Evolutionary conservation across 495 filamentous ascomycete species (phyloP), one percentile per base, ranked within the genome.

Genomic region (Staphylotrichum tortipilum): DNA sequence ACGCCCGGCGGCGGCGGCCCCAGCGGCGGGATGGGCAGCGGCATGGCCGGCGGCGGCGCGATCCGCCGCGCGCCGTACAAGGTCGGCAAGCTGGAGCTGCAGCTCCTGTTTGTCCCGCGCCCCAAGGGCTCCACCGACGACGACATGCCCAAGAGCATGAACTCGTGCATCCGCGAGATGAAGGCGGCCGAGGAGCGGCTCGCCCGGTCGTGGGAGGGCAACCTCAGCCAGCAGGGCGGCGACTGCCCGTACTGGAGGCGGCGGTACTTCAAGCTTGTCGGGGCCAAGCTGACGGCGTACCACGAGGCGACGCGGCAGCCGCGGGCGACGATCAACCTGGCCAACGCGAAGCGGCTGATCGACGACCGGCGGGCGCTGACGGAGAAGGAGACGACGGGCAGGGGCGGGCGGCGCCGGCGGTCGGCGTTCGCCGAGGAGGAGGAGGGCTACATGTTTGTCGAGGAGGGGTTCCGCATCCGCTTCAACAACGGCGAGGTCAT

Each of bases 181-280:
- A 85, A 83, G 55, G 87, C 91, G 35, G 89, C 90, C 9, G 87
- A 94, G 60, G 82, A 79, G 55, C 73, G 81, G 45, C 76, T 83
- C 24, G 68, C 81, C 28, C 80, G 83, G 34, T 82, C 74, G 53
- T 94, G 77, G 76, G 91, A 97, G 65, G 94, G 92, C 14, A 82
- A 84, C 60, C 74, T 98, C 28, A 94, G 88, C 55, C 92, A 98
- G 63, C 92, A 98, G 66, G 92, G 92, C 54, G 92, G 92, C 47
- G 92, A 98, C 65, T 98, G 92, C 69, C 88, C 89, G 88, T 97
- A 83, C 74, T 98, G 92, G 92, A 88, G 92, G 40, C 88, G 92
- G 41, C 87, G 92, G 47, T 96, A 92, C 74, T 98, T 98, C 76
- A 94, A 91, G 63, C 82, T 98, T 1, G 78, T 87, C 22, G 91